phyloP scores from a whole-genome alignment of 2,329 filamentous ascomycete genomes.

The Fusarium bulbicola region DNA sequence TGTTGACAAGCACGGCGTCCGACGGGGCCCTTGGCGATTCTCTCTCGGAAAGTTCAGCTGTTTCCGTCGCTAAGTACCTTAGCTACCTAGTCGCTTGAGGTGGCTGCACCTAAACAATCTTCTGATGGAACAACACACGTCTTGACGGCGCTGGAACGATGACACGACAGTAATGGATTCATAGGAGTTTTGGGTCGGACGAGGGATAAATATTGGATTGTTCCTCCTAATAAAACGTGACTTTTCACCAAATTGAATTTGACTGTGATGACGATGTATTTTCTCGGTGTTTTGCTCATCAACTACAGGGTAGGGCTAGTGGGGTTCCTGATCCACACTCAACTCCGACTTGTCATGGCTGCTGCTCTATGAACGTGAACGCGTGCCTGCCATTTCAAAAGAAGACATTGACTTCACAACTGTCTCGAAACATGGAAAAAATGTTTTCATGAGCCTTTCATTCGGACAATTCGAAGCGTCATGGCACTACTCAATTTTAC shows the following conservation, averaged over 20 bases:
- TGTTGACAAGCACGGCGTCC: constrained; percentile 57
- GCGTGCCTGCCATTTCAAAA: neutral
- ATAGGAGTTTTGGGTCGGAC: constrained; percentile 10
- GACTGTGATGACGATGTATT: neutral
- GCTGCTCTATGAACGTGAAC: neutral
- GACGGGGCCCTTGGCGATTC: constrained; percentile 61
- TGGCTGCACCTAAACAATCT: neutral
- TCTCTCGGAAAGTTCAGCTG: constrained; percentile 61
- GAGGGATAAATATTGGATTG: neutral
- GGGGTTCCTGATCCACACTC: constrained; percentile 4
- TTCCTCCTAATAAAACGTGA: constrained; percentile 7
- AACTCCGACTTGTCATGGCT: neutral
- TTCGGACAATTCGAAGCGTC: neutral
- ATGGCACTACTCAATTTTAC: constrained; percentile 76
- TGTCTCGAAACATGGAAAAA: neutral
- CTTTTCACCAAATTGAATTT: neutral
- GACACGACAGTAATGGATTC: constrained; percentile 17
- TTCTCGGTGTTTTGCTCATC: neutral
- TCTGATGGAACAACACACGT: neutral
- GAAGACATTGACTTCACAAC: neutral
- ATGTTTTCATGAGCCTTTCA: neutral
- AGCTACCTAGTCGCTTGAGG: neutral
- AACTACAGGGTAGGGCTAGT: constrained; percentile 13
- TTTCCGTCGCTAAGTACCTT: constrained; percentile 50
- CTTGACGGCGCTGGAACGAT: neutral